Evolutionary conservation across 805 yeast species (phyloP), one percentile per base, ranked within the genome.

Genomic region (Torulaspora maleeae): DNA sequence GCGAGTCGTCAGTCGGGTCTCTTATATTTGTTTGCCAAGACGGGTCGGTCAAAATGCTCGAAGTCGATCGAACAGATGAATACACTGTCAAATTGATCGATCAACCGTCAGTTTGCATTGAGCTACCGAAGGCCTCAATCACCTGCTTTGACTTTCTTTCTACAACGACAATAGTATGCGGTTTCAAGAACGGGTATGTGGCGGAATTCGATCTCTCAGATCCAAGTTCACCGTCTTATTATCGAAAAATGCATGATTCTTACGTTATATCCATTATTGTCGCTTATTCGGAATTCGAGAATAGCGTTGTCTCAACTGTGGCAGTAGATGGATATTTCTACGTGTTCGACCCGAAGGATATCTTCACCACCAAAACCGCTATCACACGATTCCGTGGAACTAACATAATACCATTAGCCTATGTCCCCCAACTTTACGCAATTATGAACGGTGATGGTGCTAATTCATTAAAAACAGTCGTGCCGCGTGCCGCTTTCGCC

Each of bases 141-240:
- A 72, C 80, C 1, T 61, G 76, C 28, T 74, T 68, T 50, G 80
- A 75, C 50, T 76, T 76, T 63, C 33, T 77, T 4, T 70, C 71
- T 8, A 54, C 68, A 4, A 64, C 68, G 2, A 66, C 58, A 10
- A 59, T 84, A 1, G 59, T 82, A 2, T 77, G 79, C 25, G 91
- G 90, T 0, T 73, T 78, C 4, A 60, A 70, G 2, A 74, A 77
- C 43, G 93, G 93, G 0, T 67, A 67, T 25, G 63, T 84, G 8
- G 80, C 79, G 0, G 88, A 82, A 55, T 81, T 73, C 47, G 66
- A 71, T 9, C 53, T 79, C 1, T 30, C 53, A 2, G 62, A 62
- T 6, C 47, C 52, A 0, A 45, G 41, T 2, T 16, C 44, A 0
- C 79, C 79, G 0, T 66, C 73, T 1, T 71, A 50, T 46, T 59